Percentiles rank a stretch among this genome's conserved stretches.
phyloP scores from a whole-genome alignment of 2,329 filamentous ascomycete genomes.

The Grosmannia serpens region DNA sequence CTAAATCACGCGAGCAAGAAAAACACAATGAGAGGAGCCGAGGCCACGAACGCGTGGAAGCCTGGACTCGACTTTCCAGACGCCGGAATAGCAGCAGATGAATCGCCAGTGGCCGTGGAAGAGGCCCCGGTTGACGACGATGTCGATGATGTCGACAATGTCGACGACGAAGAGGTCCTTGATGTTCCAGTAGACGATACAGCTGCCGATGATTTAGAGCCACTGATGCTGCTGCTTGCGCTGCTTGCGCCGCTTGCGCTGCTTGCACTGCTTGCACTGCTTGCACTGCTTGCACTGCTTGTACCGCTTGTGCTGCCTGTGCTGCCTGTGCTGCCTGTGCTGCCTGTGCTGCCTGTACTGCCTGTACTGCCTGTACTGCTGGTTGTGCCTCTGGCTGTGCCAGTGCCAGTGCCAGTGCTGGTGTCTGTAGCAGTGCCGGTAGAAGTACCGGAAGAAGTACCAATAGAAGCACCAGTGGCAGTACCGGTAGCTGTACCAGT shows the following conservation, averaged over 20 bases:
- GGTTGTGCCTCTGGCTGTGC: too few species aligned
- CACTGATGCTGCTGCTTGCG: not conserved
- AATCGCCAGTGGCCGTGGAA: not conserved
- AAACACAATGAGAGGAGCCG: not conserved
- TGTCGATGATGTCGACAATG: not conserved
- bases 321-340: too few species aligned
- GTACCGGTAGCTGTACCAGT: not conserved
- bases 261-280: too few species aligned
- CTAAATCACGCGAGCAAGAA: not conserved
- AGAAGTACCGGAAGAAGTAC: too few species aligned
- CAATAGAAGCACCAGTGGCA: not conserved
- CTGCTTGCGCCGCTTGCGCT: too few species aligned
- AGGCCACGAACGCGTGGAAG: not conserved
- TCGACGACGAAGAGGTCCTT: not conserved
- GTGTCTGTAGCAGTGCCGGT: too few species aligned
- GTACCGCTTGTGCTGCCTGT: too few species aligned
- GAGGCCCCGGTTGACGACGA: not conserved
- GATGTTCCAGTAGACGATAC: not conserved
- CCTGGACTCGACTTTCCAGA: not conserved
- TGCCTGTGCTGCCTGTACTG: too few species aligned
- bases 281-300: too few species aligned
- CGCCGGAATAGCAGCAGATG: not conserved
- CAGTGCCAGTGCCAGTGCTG: too few species aligned
- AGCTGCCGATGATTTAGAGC: not conserved
- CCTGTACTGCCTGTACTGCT: too few species aligned